Evolutionary conservation across 2,329 filamentous ascomycete species (phyloP), one percentile per base, ranked within the genome.

Genomic region (Sporothrix humicola): DNA sequence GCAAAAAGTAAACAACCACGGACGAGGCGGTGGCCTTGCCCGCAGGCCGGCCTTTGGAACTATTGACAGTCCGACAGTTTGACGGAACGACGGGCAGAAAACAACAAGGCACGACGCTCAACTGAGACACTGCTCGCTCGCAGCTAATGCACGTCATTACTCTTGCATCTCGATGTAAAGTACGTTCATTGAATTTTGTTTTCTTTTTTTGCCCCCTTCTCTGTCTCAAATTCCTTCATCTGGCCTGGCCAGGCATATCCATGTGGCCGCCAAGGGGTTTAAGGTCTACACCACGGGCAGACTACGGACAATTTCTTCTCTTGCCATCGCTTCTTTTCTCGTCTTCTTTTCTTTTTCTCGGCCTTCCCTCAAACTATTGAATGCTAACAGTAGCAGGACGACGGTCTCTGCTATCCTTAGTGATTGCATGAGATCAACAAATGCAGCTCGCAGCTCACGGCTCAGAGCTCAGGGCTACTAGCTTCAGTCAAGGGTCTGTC

Each of bases 341-440:
- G 23, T 63, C 9, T n/a, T 63, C 20, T 58, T 58, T 58, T 31
- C 23, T 23, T 20, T 26, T 58, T 26, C n/a, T 58, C 23, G n/a
- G 7, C n/a, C 4, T 26, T 10, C 17, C 59, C 15, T n/a, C 61
- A 12, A 6, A 26, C 17, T 23, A 65, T 65, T 46, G 31, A 15
- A 46, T 13, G 61, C 17, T 17, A 46, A 65, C 42, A 46, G 46
- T 13, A 46, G 61, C 31, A 61, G 37, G 58, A 17, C 13, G 56
- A 12, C 56, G 56, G 13, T 26, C 12, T 31, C 37, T 31, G n/a
- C 13, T 56, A 9, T 26, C 20, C 52, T n/a, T 20, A n/a, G 50
- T 54, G 50, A 54, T 54, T 20, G 52, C 17, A 59, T 59, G 56
- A 59, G 56, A 23, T 59, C 56, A 37, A 59, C 17, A 17, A 59